Percentiles rank a stretch among this genome's conserved stretches.
phyloP scores from a whole-genome alignment of 805 yeast genomes.

The Ogataea kodamae region DNA sequence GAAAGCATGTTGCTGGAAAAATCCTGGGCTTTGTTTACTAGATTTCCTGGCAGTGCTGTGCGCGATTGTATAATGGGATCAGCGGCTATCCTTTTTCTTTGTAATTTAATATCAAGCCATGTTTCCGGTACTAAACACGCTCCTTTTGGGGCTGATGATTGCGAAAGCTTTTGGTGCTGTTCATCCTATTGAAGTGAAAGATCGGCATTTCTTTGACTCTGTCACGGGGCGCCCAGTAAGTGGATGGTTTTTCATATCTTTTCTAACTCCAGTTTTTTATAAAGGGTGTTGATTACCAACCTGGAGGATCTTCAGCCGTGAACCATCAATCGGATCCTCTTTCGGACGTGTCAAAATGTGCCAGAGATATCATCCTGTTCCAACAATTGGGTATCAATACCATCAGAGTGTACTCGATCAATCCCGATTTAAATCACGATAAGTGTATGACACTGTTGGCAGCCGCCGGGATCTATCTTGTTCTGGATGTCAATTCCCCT shows the following conservation, averaged over 20 bases:
- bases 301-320: constrained; percentile 87
- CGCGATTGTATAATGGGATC: constrained; percentile 5
- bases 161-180: constrained; percentile 17
- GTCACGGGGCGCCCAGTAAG: constrained; percentile 69
- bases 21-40: constrained; percentile 97
- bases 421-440: constrained; percentile 80
- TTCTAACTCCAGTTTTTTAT: constrained; percentile 54
- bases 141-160: constrained; percentile 8
- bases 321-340: constrained; percentile 62
- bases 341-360: constrained; percentile 67
- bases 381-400: constrained; percentile 86
- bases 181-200: constrained; percentile 65
- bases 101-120: constrained; percentile 3
- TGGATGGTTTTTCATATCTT: constrained; percentile 2
- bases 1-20: constrained; percentile 99
- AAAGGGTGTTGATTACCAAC: constrained; percentile 92
- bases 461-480: constrained; percentile 85
- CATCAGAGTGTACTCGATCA: constrained; percentile 81
- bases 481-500: constrained; percentile 91
- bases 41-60: background rate
- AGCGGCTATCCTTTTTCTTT: constrained; percentile 11
- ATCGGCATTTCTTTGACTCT: constrained; percentile 72
- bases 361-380: constrained; percentile 76
- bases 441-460: constrained; percentile 90
- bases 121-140: constrained; percentile 3